Conservation (phyloP, 164 flowering plant genomes). For the Paratinospora sagittata region DNA sequence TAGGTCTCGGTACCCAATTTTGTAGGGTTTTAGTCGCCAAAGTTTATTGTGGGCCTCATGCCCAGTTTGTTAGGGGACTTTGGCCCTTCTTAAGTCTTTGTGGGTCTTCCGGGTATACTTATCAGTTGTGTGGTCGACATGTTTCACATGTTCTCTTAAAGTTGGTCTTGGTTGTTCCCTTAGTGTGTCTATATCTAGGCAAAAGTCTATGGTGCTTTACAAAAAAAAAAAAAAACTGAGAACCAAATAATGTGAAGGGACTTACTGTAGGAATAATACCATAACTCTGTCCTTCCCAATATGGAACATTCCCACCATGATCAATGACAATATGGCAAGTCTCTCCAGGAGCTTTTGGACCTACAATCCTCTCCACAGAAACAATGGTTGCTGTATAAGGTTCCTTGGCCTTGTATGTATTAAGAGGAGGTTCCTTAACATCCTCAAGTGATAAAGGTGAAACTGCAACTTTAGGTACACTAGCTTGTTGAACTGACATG, state of each 20-base stretch:
- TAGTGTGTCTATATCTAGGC: too few species aligned
- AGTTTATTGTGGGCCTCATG: too few species aligned
- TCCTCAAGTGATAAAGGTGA: conserved; percentile 74
- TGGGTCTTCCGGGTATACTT: too few species aligned
- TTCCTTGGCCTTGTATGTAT: conserved; percentile 74
- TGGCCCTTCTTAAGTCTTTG: too few species aligned
- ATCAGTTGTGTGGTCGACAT: too few species aligned
- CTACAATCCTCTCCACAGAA: conserved; percentile 92
- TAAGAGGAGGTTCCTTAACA: conserved; percentile 83
- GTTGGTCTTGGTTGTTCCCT: too few species aligned
- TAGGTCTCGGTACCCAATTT: too few species aligned
- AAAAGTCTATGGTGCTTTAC: too few species aligned
- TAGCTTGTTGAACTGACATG: conserved; percentile 84
- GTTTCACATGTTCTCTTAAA: too few species aligned
- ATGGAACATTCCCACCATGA: conserved; percentile 94
- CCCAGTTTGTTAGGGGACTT: too few species aligned
- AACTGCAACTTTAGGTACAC: conserved; percentile 60
- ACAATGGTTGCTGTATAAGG: conserved; percentile 93
- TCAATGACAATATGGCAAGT: conserved; percentile 97
- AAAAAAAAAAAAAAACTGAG: too few species aligned
- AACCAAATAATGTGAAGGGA: conserved; percentile 1
- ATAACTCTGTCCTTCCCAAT: conserved; percentile 99
- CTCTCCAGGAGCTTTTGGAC: conserved; percentile 96
- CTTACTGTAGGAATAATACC: conserved; percentile 98
- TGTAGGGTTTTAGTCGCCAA: too few species aligned